Conservation (phyloP, 805 yeast genomes). For the Ogataea methanolica region DNA sequence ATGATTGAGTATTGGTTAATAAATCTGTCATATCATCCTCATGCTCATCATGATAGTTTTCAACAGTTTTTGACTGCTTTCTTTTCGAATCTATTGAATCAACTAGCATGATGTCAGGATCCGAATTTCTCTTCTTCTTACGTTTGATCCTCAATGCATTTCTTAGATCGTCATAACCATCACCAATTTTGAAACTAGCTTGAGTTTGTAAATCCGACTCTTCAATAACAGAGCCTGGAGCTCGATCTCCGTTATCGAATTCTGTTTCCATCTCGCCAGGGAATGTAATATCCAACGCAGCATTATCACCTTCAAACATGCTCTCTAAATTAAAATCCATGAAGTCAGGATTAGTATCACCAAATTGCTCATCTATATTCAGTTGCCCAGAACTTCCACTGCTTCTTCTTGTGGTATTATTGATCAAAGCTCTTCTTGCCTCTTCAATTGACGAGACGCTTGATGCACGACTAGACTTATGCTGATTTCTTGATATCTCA, state of each 20-base stretch:
- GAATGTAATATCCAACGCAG: conserved; percentile 15
- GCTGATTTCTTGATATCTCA: not conserved
- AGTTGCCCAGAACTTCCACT: not conserved
- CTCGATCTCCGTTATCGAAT: not conserved
- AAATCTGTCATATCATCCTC: not conserved
- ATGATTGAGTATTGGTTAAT: not conserved
- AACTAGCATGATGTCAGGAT: not conserved
- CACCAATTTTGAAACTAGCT: not conserved
- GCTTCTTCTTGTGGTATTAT: conserved; percentile 10
- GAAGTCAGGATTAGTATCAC: not conserved
- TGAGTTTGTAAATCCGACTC: not conserved
- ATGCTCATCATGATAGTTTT: conserved; percentile 1
- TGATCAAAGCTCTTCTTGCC: conserved; percentile 18
- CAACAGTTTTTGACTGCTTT: not conserved
- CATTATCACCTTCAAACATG: conserved; percentile 16
- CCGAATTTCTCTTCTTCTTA: not conserved
- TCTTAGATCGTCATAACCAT: conserved; percentile 11
- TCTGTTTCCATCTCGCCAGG: not conserved
- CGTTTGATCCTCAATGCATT: conserved; percentile 1
- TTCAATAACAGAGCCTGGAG: not conserved
- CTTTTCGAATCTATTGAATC: not conserved
- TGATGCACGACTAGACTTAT: conserved; percentile 17
- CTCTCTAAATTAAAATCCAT: not conserved
- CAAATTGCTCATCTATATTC: not conserved
- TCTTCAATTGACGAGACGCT: conserved; percentile 25